phyloP scores from a whole-genome alignment of 2,329 filamentous ascomycete species.

The Apiospora pterosperma region DNA sequence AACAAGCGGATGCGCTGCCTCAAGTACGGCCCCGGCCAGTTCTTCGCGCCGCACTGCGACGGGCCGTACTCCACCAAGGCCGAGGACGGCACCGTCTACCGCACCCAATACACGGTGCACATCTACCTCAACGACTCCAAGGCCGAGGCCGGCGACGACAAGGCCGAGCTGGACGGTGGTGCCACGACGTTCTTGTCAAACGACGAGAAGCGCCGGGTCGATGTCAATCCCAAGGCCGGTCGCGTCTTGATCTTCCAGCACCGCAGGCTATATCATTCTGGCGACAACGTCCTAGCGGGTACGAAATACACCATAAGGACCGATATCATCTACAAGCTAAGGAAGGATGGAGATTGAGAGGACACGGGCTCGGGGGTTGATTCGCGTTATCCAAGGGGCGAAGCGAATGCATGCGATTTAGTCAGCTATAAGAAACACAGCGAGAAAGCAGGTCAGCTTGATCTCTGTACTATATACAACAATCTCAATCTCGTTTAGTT shows the following conservation, averaged over 20 bases:
- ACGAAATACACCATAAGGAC: slow-evolving; percentile 56
- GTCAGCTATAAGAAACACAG: neutral
- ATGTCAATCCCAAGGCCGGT: slow-evolving; percentile 54
- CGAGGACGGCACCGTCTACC: slow-evolving; percentile 35
- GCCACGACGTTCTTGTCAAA: slow-evolving; percentile 52
- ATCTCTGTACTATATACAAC: too few relatives aligned
- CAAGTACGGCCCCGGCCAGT: slow-evolving; percentile 68
- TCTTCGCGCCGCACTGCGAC: slow-evolving; percentile 71
- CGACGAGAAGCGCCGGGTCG: slow-evolving; percentile 39
- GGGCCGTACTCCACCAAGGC: slow-evolving; percentile 52
- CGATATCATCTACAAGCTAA: slow-evolving; percentile 47
- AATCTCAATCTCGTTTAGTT: too few relatives aligned
- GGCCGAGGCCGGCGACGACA: slow-evolving; percentile 31
- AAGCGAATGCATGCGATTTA: neutral
- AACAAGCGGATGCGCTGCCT: slow-evolving; percentile 77
- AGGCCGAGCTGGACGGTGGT: slow-evolving; percentile 42
- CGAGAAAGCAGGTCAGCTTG: neutral
- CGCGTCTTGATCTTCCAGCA: slow-evolving; percentile 62
- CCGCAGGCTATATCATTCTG: slow-evolving; percentile 45
- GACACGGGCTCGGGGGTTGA: neutral
- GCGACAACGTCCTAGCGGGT: slow-evolving; percentile 47
- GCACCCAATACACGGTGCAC: slow-evolving; percentile 53
- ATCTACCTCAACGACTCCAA: slow-evolving; percentile 51
- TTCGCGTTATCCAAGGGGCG: neutral
- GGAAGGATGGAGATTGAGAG: neutral